phyloP scores from a whole-genome alignment of 1,284 basidiomycete genomes.

The Mycosarcoma mackinlayi region DNA sequence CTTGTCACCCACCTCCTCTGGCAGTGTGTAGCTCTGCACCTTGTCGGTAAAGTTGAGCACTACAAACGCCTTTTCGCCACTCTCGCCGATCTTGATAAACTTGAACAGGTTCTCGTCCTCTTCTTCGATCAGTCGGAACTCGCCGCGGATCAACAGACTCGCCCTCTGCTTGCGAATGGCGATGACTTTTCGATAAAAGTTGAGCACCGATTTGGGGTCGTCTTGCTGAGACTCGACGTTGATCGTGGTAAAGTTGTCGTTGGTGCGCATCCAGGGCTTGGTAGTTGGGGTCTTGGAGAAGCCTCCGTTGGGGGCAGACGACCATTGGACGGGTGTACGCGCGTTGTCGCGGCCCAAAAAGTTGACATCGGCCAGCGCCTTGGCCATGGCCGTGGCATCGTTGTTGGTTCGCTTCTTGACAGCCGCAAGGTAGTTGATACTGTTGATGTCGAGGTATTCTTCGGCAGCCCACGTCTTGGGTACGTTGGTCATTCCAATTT shows the following conservation, averaged over 20 bases:
- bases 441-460: constrained; percentile 69
- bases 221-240: constrained; percentile 74
- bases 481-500: constrained; percentile 77
- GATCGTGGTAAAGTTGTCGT: constrained; percentile 76
- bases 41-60: constrained; percentile 53
- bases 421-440: constrained; percentile 50
- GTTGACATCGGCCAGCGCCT: constrained; percentile 71
- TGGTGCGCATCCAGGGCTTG: constrained; percentile 80
- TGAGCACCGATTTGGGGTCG: constrained; percentile 73
- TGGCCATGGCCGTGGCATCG: constrained; percentile 68
- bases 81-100: constrained; percentile 72
- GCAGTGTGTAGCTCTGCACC: constrained; percentile 33
- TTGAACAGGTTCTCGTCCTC: constrained; percentile 74
- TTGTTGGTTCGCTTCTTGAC: constrained; percentile 33
- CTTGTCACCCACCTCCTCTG: constrained; percentile 10
- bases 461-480: constrained; percentile 77
- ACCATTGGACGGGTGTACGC: constrained; percentile 79
- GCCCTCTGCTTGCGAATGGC: constrained; percentile 73
- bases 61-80: constrained; percentile 50
- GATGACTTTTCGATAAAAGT: constrained; percentile 75
- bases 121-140: constrained; percentile 72
- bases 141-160: constrained; percentile 74
- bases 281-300: constrained; percentile 73
- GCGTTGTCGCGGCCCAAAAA: constrained; percentile 79
- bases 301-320: constrained; percentile 73